Evolutionary conservation across 352 stramenopile genomes (phyloP).

Genomic region (Phytopythium chamaehyphon): DNA sequence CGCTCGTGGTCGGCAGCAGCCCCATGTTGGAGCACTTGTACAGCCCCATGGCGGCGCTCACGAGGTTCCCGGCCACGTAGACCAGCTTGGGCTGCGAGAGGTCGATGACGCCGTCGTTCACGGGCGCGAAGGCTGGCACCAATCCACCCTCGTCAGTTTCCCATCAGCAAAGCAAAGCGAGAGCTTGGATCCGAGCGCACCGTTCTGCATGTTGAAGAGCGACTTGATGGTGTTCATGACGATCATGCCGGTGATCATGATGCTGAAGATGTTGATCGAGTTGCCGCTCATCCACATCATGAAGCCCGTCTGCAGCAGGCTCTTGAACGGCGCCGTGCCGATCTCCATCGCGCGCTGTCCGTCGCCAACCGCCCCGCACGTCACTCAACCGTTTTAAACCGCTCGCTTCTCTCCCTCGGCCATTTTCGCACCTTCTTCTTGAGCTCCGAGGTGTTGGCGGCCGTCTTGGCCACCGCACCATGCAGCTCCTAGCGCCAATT

Average conservation of each 20-base stretch:
- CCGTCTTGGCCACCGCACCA: constrained; percentile 54
- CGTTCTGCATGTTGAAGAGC: constrained; percentile 76
- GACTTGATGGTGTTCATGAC: constrained; percentile 91
- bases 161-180: not conserved
- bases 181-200: constrained; percentile 14
- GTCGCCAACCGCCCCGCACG: constrained; percentile 4
- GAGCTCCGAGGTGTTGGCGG: constrained; percentile 70
- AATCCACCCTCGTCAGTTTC: not conserved
- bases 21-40: constrained; percentile 94
- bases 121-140: constrained; percentile 59
- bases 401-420: not conserved
- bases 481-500: constrained; percentile 30
- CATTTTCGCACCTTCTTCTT: constrained; percentile 88
- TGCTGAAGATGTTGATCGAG: constrained; percentile 94
- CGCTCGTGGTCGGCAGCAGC: constrained; percentile 87
- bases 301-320: constrained; percentile 91
- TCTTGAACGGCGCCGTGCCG: constrained; percentile 87
- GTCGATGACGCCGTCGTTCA: constrained; percentile 75
- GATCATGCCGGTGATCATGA: constrained; percentile 94
- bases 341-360: constrained; percentile 89
- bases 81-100: constrained; percentile 87
- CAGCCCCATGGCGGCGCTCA: constrained; percentile 82
- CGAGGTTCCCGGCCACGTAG: constrained; percentile 85
- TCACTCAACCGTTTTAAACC: constrained; percentile 2
- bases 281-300: constrained; percentile 97